phyloP scores from a whole-genome alignment of 371 early-diverging fungal species.

The Actinomortierella ambigua region DNA sequence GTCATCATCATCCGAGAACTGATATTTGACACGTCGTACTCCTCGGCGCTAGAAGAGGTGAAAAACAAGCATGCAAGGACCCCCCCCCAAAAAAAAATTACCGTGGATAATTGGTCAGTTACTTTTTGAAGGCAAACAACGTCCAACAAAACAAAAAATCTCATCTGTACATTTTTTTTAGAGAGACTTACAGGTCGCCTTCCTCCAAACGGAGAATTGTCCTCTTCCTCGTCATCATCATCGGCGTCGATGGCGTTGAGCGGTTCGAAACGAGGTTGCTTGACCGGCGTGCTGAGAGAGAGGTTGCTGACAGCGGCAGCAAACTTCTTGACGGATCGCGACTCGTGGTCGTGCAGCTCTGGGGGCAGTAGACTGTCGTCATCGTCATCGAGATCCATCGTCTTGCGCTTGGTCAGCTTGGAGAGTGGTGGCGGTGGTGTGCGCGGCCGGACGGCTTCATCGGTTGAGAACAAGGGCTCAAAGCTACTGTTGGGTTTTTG shows the following conservation, averaged over 20 bases:
- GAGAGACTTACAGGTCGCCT: slow-evolving; percentile 33
- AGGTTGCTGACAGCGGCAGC: slow-evolving; percentile 36
- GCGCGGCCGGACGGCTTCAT: slow-evolving; percentile 13
- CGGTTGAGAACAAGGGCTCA: slow-evolving; percentile 21
- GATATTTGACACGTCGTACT: slow-evolving; percentile 36
- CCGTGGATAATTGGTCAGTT: no score
- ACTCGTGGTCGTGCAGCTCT: slow-evolving; percentile 8
- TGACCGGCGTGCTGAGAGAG: slow-evolving; percentile 21
- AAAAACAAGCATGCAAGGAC: not conserved
- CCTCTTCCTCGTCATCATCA: not conserved
- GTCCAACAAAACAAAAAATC: no score
- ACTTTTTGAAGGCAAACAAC: no score
- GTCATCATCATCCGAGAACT: slow-evolving; percentile 47
- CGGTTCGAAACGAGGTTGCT: slow-evolving; percentile 10
- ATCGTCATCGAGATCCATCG: slow-evolving; percentile 14
- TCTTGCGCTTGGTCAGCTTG: slow-evolving; percentile 23
- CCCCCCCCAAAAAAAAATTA: no score
- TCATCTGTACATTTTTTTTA: no score
- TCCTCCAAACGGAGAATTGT: not conserved
- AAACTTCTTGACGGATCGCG: slow-evolving; percentile 36
- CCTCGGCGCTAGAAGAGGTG: slow-evolving; percentile 24
- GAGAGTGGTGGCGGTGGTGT: not conserved
- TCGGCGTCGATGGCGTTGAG: not conserved
- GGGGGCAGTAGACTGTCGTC: slow-evolving; percentile 3
- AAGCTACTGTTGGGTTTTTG: not conserved